phyloP scores from a whole-genome alignment of 1,284 basidiomycete genomes.

The Meripilus lineatus region DNA sequence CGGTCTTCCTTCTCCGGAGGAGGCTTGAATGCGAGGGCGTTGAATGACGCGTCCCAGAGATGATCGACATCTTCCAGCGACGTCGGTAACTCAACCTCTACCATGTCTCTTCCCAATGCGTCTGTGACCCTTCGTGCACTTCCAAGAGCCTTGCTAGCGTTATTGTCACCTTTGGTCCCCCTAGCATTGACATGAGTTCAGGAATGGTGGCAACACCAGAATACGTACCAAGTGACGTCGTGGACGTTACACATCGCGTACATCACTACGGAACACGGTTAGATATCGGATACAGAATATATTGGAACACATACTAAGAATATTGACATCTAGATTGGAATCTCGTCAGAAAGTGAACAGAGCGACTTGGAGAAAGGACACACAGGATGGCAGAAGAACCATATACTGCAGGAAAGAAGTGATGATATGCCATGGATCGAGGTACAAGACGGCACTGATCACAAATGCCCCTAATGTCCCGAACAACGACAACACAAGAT shows the following conservation, averaged over 20 bases:
- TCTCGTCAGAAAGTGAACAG: constrained; percentile 11
- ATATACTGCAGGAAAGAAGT: constrained; percentile 91
- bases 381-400: constrained; percentile 83
- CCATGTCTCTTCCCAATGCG: constrained; percentile 77
- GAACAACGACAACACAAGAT: no score
- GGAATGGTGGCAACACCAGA: constrained; percentile 7
- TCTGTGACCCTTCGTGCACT: constrained; percentile 83
- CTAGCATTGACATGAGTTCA: constrained; percentile 22
- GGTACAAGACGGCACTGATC: no score
- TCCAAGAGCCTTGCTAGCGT: constrained; percentile 80
- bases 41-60: constrained; percentile 73
- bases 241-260: constrained; percentile 89
- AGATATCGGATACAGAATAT: no score
- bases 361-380: background rate
- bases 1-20: constrained; percentile 75
- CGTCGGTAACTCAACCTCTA: constrained; percentile 82
- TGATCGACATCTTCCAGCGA: constrained; percentile 82
- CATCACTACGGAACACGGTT: constrained; percentile 66
- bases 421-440: constrained; percentile 92
- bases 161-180: constrained; percentile 92
- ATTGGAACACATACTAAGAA: constrained; percentile 53
- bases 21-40: constrained; percentile 59
- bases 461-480: no score
- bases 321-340: constrained; percentile 68
- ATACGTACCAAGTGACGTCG: constrained; percentile 74